These are phyloP conservation scores for Anthoceros angustus DNA, from an alignment of 225 moss, liverwort and hornwort species.

Conservation along the genomic window DNA sequence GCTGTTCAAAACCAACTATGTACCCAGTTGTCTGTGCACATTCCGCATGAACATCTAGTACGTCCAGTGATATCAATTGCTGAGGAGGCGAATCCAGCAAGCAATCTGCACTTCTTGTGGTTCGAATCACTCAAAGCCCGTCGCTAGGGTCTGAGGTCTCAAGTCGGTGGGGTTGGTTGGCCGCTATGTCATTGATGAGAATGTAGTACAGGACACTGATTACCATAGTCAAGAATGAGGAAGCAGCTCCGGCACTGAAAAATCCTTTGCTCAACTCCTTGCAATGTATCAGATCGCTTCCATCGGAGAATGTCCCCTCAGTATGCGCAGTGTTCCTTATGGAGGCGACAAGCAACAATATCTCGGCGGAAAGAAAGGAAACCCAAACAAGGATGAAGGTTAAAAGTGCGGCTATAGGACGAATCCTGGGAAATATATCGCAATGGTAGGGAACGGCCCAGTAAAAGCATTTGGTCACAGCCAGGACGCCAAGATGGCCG, in stretches of 20 bases:
- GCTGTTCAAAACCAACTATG: no score
- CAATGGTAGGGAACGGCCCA: constrained; percentile 30
- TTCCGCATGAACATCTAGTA: no score
- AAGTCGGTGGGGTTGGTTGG: no score
- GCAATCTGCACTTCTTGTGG: not conserved
- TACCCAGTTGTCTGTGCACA: no score
- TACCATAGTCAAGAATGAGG: constrained; percentile 27
- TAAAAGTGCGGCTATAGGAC: not conserved
- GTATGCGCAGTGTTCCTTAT: constrained; percentile 35
- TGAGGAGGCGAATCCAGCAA: no score
- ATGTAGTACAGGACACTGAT: constrained; percentile 33
- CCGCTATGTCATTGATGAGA: no score
- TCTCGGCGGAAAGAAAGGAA: constrained; percentile 27
- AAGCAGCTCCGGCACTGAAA: constrained; percentile 32
- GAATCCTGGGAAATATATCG: constrained; percentile 20
- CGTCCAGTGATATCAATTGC: not conserved
- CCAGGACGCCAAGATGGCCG: constrained; percentile 25
- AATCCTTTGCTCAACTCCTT: constrained; percentile 23
- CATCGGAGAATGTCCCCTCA: constrained; percentile 12
- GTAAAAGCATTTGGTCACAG: constrained; percentile 35
- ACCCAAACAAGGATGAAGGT: constrained; percentile 12
- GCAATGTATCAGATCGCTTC: constrained; percentile 19
- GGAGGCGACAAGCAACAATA: constrained; percentile 28
- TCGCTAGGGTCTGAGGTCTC: no score
- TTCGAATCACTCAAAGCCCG: not conserved